Conservation (phyloP, 2,329 filamentous ascomycete species). For the Neonectria faginata region DNA sequence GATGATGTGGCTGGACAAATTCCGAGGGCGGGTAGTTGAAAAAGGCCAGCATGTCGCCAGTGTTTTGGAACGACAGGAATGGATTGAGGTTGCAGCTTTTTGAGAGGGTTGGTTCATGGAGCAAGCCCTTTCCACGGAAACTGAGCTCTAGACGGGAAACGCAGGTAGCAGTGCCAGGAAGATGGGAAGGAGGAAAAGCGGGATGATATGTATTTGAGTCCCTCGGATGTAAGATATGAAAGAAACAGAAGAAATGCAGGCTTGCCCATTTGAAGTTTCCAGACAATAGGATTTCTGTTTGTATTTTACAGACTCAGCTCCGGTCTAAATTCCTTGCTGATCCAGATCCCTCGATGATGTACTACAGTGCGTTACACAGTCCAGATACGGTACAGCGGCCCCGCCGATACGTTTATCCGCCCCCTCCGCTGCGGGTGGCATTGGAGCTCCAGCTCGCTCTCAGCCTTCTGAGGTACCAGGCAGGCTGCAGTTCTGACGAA, state of each 20-base stretch:
- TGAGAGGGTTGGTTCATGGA: background rate
- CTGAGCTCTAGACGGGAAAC: background rate
- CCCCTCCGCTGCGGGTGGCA: conserved; percentile 26
- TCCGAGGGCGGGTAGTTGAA: conserved; percentile 52
- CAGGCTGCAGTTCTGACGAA: conserved; percentile 57
- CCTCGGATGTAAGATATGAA: background rate
- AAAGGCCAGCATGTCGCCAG: conserved; percentile 58
- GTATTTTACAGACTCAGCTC: too few species aligned
- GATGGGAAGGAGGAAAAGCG: background rate
- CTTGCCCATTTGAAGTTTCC: background rate
- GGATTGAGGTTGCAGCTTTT: conserved; percentile 53
- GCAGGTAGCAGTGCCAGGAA: background rate
- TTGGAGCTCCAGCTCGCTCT: conserved; percentile 47
- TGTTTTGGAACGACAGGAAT: conserved; percentile 53
- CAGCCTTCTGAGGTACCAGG: conserved; percentile 46
- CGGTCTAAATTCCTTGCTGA: background rate
- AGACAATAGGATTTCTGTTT: background rate
- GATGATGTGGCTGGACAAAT: conserved; percentile 61
- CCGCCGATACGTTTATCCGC: conserved; percentile 49
- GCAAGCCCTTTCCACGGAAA: background rate
- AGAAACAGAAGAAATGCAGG: background rate
- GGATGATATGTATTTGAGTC: background rate
- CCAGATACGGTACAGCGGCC: conserved; percentile 3
- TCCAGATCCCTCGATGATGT: background rate
- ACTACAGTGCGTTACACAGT: conserved; percentile 29